Evolutionary conservation across 2,329 filamentous ascomycete species (phyloP), one percentile per base, ranked within the genome.

Genomic region (Drechslerella coelobrocha): DNA sequence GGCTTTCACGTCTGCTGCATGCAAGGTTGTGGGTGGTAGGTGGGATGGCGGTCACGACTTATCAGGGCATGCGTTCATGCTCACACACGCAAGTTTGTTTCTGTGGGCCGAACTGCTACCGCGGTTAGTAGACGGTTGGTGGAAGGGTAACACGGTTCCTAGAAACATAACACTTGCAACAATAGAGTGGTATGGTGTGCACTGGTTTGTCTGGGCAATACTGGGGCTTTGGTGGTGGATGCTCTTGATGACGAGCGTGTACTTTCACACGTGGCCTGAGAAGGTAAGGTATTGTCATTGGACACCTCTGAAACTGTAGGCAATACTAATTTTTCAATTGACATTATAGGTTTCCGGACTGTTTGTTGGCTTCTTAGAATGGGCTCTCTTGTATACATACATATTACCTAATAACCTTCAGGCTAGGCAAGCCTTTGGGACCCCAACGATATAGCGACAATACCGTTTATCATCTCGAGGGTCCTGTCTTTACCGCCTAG

Each of bases 231-330:
- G 88, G 77, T 85, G 88, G 82, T 97, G 94, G 91, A 99, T 99
- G 94, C 80, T 99, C 78, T 83, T 97, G 72, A 99, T 99, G 94
- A 99, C 94, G 41, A 92, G 92, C 1, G 92, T 95, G 39, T 99
- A 93, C 83, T 99, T 99, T 77, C 94, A 99, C 79, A 99, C 94
- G 0, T 97, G 93, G 92, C 88, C 95, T 76, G 94, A 99, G 82
- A 99, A 97, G 88, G 89, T 90, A 76, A 76, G 83, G n/a, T 31
- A 31, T 48, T 26, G n/a, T n/a, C 24, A 2, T 26, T 23, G 23
- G 10, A 26, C 12, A 21, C 9, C 21, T 19, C 8, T 19, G 4
- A 23, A 21, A 21, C 2, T 39, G 17, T 39, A 12, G 23, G 19
- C 12, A 43, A 27, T 14, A 53, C 43, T 23, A 2, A 45, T 5